phyloP scores from a whole-genome alignment of 768 basidiomycete genomes.

The Tricholoma terreum region DNA sequence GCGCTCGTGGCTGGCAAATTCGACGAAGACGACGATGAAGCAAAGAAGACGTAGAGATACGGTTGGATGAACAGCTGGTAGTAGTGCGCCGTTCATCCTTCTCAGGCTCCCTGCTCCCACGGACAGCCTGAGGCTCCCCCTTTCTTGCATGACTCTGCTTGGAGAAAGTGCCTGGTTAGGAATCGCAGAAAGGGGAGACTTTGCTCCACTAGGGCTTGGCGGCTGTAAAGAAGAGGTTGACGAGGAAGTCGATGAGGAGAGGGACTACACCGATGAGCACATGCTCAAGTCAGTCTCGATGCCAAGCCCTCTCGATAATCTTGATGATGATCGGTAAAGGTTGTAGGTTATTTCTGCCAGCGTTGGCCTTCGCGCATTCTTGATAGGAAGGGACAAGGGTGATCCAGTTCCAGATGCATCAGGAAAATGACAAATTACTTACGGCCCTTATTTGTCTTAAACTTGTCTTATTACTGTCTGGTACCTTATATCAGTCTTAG shows the following conservation, averaged over 20 bases:
- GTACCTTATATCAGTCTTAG: no score
- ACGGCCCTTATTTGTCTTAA: background rate
- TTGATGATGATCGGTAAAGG: constrained; percentile 28
- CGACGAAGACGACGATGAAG: constrained; percentile 22
- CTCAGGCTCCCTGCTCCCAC: constrained; percentile 23
- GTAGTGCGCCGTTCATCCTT: constrained; percentile 20
- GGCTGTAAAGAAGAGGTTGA: constrained; percentile 41
- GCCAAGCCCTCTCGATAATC: constrained; percentile 5
- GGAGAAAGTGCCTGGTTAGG: constrained; percentile 20
- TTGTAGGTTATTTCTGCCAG: constrained; percentile 27
- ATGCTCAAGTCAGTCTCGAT: constrained; percentile 17
- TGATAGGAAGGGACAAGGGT: constrained; percentile 25
- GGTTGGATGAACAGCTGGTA: constrained; percentile 18
- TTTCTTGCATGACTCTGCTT: constrained; percentile 1
- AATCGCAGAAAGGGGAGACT: constrained; percentile 55
- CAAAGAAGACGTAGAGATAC: constrained; percentile 37
- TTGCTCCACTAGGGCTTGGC: constrained; percentile 37
- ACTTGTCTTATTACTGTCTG: no score
- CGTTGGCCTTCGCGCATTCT: constrained; percentile 29
- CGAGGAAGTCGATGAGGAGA: constrained; percentile 37
- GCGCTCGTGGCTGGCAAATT: constrained; percentile 39
- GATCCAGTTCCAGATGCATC: constrained; percentile 36
- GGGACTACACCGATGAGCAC: constrained; percentile 37
- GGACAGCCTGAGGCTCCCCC: constrained; percentile 20
- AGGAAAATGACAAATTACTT: no score